Percentiles rank a stretch among this genome's conserved stretches.
Evolutionary conservation across 768 basidiomycete species (phyloP).

Genomic region (Phaeotremella fagi): DNA sequence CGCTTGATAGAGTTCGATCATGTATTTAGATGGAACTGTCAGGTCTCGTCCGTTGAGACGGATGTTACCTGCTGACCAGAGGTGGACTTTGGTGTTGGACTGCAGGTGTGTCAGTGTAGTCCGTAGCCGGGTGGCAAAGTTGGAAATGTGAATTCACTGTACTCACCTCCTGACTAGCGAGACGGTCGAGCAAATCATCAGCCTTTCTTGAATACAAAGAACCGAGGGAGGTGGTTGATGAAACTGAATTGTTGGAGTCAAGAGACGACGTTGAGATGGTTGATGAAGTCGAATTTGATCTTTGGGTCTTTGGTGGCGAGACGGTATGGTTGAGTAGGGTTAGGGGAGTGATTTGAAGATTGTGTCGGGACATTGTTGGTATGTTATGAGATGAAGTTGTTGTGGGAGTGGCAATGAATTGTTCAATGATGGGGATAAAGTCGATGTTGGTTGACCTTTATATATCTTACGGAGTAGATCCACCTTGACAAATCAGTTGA

Average conservation of each 20-base stretch:
- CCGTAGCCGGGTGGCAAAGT: neutral
- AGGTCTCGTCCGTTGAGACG: slow-evolving; percentile 31
- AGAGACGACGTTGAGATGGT: slow-evolving; percentile 6
- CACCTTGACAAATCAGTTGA: no score
- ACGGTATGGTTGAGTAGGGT: no score
- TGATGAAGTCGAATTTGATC: slow-evolving; percentile 32
- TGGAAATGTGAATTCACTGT: no score
- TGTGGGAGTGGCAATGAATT: no score
- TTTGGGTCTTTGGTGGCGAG: no score
- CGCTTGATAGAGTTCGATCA: slow-evolving; percentile 26
- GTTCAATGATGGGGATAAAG: no score
- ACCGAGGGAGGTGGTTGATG: slow-evolving; percentile 13
- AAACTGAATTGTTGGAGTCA: neutral
- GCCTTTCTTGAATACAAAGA: slow-evolving; percentile 24
- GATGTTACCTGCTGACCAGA: slow-evolving; percentile 44
- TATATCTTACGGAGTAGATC: no score
- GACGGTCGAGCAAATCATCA: slow-evolving; percentile 35
- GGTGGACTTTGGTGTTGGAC: slow-evolving; percentile 28
- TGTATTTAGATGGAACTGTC: slow-evolving; percentile 27
- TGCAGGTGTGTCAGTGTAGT: slow-evolving; percentile 1
- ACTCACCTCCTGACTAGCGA: slow-evolving; percentile 33
- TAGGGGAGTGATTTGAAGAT: no score
- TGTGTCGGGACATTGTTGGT: no score
- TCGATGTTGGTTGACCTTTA: no score
- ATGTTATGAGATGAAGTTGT: no score